These are phyloP conservation scores for Cercospora nicotianae DNA, from an alignment of 2,329 filamentous ascomycete genomes.

Conservation along the genomic window DNA sequence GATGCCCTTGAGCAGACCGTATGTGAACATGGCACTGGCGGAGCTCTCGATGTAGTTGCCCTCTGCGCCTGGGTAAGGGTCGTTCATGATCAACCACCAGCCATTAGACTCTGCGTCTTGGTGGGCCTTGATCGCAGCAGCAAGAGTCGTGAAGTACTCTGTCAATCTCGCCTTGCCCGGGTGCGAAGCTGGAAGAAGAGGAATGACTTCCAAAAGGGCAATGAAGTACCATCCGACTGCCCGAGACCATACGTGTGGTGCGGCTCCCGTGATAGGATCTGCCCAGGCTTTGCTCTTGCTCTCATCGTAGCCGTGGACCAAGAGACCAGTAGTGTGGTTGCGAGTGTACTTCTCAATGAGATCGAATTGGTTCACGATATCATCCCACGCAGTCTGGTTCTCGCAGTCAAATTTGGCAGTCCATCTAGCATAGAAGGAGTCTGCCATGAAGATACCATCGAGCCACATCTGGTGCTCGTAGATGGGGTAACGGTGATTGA, in stretches of 20 bases:
- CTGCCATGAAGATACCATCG: conserved; percentile 54
- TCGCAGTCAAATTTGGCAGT: conserved; percentile 21
- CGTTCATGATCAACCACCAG: conserved; percentile 60
- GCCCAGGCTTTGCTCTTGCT: conserved; percentile 54
- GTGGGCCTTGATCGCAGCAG: conserved; percentile 46
- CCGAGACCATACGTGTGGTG: conserved; percentile 55
- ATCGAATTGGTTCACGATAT: conserved; percentile 37
- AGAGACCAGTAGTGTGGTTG: conserved; percentile 45
- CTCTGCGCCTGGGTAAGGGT: conserved; percentile 50
- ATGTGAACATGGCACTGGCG: conserved; percentile 59
- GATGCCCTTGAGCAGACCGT: conserved; percentile 52
- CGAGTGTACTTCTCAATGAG: conserved; percentile 50
- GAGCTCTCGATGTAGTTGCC: conserved; percentile 62
- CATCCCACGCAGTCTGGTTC: conserved; percentile 36
- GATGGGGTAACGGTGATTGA: conserved; percentile 38
- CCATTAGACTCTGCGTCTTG: conserved; percentile 55
- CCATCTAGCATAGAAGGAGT: conserved; percentile 45
- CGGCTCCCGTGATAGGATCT: conserved; percentile 51
- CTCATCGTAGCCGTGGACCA: conserved; percentile 58
- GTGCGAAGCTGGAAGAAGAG: conserved; percentile 44
- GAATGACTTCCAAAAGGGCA: conserved; percentile 50
- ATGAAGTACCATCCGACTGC: conserved; percentile 58
- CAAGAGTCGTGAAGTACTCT: conserved; percentile 41
- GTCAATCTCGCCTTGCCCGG: conserved; percentile 36
- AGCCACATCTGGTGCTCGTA: conserved; percentile 56